These are phyloP conservation scores for Phytophthora idaei DNA, from an alignment of 352 stramenopile species.

Conservation along the genomic window DNA sequence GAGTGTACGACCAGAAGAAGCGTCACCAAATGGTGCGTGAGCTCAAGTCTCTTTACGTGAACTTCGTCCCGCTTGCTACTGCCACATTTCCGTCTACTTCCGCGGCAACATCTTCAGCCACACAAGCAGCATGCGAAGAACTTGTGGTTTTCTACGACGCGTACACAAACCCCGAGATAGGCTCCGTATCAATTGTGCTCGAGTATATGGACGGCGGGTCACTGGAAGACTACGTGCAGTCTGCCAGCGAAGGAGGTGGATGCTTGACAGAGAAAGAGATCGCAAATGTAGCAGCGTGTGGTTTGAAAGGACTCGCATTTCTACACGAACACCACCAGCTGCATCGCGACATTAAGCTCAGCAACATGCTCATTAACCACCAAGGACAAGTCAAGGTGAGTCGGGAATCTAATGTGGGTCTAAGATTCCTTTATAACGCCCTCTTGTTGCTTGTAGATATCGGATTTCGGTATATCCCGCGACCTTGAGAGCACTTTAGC, in stretches of 20 bases:
- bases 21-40: constrained; percentile 89
- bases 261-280: constrained; percentile 74
- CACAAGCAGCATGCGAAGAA: constrained; percentile 68
- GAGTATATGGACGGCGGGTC: constrained; percentile 95
- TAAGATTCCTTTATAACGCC: neutral
- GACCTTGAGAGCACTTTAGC: constrained; percentile 86
- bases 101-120: neutral
- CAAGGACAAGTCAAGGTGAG: constrained; percentile 73
- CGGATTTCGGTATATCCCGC: constrained; percentile 84
- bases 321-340: constrained; percentile 91
- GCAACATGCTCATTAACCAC: constrained; percentile 94
- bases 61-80: constrained; percentile 75
- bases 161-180: constrained; percentile 88
- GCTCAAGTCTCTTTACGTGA: constrained; percentile 84
- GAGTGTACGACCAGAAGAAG: constrained; percentile 89
- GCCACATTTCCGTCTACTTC: constrained; percentile 19
- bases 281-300: constrained; percentile 78
- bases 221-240: constrained; percentile 78
- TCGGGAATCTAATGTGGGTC: neutral
- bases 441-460: constrained; percentile 53
- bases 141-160: constrained; percentile 93
- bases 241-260: constrained; percentile 25
- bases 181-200: constrained; percentile 92
- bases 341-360: constrained; percentile 95
- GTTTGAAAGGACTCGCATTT: constrained; percentile 85